Conservation (phyloP, 768 basidiomycete species). For the Basidioascus undulatus region DNA sequence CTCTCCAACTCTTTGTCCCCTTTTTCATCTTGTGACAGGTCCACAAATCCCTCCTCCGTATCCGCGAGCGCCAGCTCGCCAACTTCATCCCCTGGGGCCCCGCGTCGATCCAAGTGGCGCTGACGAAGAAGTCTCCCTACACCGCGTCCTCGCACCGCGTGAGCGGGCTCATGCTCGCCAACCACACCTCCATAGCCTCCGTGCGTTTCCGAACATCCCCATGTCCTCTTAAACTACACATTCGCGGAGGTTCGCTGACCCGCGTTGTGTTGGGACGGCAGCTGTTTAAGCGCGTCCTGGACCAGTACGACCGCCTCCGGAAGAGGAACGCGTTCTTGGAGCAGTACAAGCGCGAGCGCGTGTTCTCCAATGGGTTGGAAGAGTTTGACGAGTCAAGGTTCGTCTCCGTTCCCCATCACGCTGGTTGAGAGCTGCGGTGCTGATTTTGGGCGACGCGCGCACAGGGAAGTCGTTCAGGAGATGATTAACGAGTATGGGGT, state of each 20-base stretch:
- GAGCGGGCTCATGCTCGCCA: conserved; percentile 93
- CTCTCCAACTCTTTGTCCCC: not conserved
- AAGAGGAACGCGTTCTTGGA: conserved; percentile 86
- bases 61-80: conserved; percentile 84
- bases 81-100: conserved; percentile 99
- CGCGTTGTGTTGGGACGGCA: no score
- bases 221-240: no score
- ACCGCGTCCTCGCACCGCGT: conserved; percentile 73
- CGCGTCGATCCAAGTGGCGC: conserved; percentile 87
- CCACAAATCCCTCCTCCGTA: conserved; percentile 87
- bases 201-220: conserved; percentile 30
- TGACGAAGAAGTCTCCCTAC: conserved; percentile 77
- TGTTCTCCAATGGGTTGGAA: conserved; percentile 77
- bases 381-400: conserved; percentile 97
- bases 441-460: not conserved
- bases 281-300: conserved; percentile 87
- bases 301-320: conserved; percentile 71
- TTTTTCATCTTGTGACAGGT: conserved; percentile 28
- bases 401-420: conserved; percentile 8
- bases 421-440: no score
- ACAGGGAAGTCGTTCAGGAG: conserved; percentile 10
- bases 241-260: no score
- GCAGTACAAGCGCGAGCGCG: conserved; percentile 89
- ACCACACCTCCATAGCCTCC: conserved; percentile 95
- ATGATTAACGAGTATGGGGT: no score